These are phyloP conservation scores for Neoscytalidium dimidiatum DNA, from an alignment of 2,329 filamentous ascomycete species.

Conservation along the genomic window DNA sequence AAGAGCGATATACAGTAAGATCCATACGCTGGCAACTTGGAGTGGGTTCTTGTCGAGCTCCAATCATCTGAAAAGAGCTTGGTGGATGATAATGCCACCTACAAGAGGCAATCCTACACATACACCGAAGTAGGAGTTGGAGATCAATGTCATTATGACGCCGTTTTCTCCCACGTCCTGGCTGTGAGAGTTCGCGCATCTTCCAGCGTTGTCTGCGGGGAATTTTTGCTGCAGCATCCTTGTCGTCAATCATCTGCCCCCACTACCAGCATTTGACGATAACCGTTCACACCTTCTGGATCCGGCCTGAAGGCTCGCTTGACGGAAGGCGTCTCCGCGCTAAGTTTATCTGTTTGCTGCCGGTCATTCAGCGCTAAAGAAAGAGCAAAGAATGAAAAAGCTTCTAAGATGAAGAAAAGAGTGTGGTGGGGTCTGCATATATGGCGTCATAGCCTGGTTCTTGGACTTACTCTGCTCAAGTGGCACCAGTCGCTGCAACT, in stretches of 20 bases:
- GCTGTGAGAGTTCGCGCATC: background rate
- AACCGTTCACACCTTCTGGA: background rate
- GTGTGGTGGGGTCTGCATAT: background rate
- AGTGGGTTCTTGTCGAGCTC: conserved; percentile 12
- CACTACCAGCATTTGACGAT: background rate
- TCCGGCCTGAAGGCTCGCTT: background rate
- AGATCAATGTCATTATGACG: background rate
- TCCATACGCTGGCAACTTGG: background rate
- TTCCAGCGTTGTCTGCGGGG: background rate
- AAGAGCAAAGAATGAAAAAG: too few species aligned
- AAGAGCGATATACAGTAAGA: background rate
- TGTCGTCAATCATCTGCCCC: background rate
- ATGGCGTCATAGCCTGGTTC: too few species aligned
- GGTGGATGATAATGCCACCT: background rate
- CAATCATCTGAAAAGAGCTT: background rate
- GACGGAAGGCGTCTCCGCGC: too few species aligned
- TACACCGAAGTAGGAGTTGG: background rate
- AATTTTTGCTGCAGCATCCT: background rate
- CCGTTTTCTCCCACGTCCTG: background rate
- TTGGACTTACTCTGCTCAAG: too few species aligned
- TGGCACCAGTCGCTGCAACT: too few species aligned
- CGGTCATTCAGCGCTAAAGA: too few species aligned
- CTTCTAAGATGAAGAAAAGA: too few species aligned
- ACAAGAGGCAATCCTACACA: background rate
- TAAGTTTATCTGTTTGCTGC: too few species aligned